Conservation (phyloP, 768 basidiomycete species). For the Galerina marginata region DNA sequence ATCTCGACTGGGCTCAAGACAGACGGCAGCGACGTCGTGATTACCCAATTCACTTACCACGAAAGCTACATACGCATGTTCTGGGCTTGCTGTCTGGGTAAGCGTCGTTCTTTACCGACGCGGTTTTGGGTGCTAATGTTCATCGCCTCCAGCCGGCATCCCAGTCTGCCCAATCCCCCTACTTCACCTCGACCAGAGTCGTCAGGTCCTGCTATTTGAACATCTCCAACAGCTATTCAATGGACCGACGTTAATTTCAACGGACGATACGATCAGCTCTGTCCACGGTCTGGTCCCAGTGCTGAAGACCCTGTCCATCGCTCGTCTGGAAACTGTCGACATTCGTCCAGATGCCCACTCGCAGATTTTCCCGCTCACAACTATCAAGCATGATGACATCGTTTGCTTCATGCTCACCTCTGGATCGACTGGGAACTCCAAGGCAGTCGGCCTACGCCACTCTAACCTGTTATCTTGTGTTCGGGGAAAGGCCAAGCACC, state of each 20-base stretch:
- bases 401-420: conserved; percentile 2
- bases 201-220: background rate
- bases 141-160: background rate
- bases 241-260: background rate
- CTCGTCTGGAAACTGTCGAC: background rate
- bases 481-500: background rate
- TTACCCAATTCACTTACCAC: conserved; percentile 1
- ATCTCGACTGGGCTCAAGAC: background rate
- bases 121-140: background rate
- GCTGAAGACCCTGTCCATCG: background rate
- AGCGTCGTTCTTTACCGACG: background rate
- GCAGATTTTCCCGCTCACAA: background rate
- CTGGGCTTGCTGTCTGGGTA: conserved; percentile 1
- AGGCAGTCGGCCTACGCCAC: background rate
- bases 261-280: background rate
- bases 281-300: background rate
- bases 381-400: background rate
- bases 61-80: background rate
- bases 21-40: conserved; percentile 2
- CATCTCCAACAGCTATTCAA: conserved; percentile 1
- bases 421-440: conserved; percentile 3
- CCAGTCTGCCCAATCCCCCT: background rate
- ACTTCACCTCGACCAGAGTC: background rate
- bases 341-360: background rate
- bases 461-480: background rate